phyloP scores from a whole-genome alignment of 1,284 basidiomycete species.

The Ceratobasidium sp. region DNA sequence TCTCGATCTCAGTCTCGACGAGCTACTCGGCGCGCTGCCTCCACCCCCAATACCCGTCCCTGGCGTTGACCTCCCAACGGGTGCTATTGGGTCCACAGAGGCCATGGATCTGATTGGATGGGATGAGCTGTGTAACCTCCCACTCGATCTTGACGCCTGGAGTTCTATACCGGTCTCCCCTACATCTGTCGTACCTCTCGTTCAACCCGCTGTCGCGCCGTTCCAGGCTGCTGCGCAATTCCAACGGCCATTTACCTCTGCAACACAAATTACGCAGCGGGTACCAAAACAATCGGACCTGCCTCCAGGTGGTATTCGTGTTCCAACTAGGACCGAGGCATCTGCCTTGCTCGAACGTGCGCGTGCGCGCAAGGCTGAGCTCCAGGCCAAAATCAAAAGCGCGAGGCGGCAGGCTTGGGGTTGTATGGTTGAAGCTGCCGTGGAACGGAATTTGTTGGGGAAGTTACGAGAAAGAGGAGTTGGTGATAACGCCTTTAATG shows the following conservation, averaged over 20 bases:
- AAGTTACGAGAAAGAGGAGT: not conserved
- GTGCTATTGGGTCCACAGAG: not conserved
- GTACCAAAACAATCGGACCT: constrained; percentile 9
- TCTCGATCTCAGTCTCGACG: constrained; percentile 18
- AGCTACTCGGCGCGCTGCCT: constrained; percentile 28
- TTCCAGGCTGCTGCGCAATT: not conserved
- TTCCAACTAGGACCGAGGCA: constrained; percentile 28
- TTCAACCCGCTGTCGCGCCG: not conserved
- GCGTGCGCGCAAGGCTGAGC: constrained; percentile 25
- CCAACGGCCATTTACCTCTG: not conserved
- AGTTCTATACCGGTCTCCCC: not conserved
- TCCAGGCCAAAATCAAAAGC: constrained; percentile 17
- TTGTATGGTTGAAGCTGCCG: constrained; percentile 30
- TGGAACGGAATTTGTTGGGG: constrained; percentile 26
- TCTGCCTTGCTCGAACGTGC: constrained; percentile 33
- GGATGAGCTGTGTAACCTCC: constrained; percentile 10
- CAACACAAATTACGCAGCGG: not conserved
- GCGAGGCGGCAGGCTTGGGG: constrained; percentile 36
- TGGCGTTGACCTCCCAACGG: not conserved
- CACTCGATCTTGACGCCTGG: constrained; percentile 17
- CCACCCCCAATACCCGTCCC: not conserved
- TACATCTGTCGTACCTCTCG: not conserved
- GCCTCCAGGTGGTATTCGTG: constrained; percentile 17
- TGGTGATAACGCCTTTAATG: not conserved
- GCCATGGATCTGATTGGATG: not conserved